These are phyloP conservation scores for Vaccinium myrtillus DNA, from an alignment of 148 eudicot species.

Conservation along the genomic window DNA sequence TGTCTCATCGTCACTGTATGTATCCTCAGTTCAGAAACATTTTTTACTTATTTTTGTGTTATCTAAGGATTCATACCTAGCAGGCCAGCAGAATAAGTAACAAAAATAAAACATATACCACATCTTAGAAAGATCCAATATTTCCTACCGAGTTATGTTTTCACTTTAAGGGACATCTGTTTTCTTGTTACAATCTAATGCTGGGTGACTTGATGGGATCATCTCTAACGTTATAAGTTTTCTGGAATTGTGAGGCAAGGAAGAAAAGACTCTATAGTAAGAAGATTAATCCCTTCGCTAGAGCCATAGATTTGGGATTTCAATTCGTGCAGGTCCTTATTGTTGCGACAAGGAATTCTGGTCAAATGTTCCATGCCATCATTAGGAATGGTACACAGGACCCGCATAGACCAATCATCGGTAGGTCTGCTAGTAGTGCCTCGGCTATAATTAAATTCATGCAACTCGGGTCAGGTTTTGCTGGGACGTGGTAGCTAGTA, in stretches of 20 bases:
- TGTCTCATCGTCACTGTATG: slow-evolving; percentile 71
- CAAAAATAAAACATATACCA: not conserved
- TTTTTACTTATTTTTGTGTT: not conserved
- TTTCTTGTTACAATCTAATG: not conserved
- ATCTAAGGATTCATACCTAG: not conserved
- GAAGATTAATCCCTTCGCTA: not conserved
- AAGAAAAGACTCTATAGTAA: not conserved
- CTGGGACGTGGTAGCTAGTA: not conserved
- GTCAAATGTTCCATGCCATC: not conserved
- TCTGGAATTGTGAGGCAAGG: not conserved
- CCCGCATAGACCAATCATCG: not conserved
- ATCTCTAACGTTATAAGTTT: not conserved
- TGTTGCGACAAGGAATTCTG: not conserved
- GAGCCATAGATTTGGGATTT: not conserved
- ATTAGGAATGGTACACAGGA: not conserved
- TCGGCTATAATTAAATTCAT: not conserved
- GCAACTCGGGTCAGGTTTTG: not conserved
- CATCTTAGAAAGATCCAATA: not conserved
- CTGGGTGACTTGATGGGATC: not conserved
- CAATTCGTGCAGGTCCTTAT: not conserved
- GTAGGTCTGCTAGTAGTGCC: not conserved
- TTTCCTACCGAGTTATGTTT: not conserved
- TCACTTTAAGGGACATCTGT: not conserved
- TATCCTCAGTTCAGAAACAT: not conserved
- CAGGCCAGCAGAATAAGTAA: not conserved